phyloP scores from a whole-genome alignment of 148 eudicot species.

The Dianthus caryophyllus region DNA sequence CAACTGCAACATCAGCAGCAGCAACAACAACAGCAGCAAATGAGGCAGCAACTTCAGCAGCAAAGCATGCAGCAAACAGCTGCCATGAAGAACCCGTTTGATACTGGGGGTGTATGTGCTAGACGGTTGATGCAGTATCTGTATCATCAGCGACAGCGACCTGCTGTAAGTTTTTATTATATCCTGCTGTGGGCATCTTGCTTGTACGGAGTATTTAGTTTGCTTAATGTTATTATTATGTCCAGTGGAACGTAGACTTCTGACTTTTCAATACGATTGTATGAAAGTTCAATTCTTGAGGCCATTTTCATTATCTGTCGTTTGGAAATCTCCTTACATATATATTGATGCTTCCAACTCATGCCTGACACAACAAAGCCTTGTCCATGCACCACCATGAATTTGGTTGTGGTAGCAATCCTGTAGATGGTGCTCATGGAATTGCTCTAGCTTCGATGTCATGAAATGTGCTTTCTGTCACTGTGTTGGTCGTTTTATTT shows the following conservation, averaged over 20 bases:
- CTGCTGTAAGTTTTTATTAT: constrained; percentile 50
- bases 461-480: background rate
- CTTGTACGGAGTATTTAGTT: background rate
- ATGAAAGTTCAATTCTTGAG: background rate
- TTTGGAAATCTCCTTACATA: background rate
- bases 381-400: background rate
- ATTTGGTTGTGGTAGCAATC: background rate
- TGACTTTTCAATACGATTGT: background rate
- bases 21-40: constrained; percentile 49
- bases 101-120: constrained; percentile 77
- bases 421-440: background rate
- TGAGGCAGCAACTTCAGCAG: constrained; percentile 68
- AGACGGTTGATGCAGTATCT: constrained; percentile 87
- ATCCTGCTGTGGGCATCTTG: constrained; percentile 1
- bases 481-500: background rate
- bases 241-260: background rate
- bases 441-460: background rate
- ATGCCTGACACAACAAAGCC: too few relatives aligned
- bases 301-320: background rate
- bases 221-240: background rate
- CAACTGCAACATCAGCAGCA: constrained; percentile 55
- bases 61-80: constrained; percentile 61
- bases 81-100: constrained; percentile 60
- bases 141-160: constrained; percentile 83
- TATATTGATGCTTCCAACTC: too few relatives aligned